phyloP scores from a whole-genome alignment of 768 basidiomycete species.

The Macrolepiota albuminosa region DNA sequence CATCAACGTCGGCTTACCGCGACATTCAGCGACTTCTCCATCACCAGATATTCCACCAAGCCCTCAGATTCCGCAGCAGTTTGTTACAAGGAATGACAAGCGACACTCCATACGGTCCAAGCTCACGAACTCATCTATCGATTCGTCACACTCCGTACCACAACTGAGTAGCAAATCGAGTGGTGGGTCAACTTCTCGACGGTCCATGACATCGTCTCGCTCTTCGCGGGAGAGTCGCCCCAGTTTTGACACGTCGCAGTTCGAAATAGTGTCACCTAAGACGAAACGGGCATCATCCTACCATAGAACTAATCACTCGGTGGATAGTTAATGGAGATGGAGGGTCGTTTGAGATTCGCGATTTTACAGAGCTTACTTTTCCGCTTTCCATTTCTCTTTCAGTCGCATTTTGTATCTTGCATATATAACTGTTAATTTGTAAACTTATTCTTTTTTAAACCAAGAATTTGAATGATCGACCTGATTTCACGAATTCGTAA shows the following conservation, averaged over 20 bases:
- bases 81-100: constrained; percentile 23
- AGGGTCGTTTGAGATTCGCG: not conserved
- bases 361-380: not conserved
- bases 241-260: constrained; percentile 62
- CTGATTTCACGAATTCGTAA: not conserved
- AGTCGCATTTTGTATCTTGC: not conserved
- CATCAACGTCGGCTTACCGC: constrained; percentile 37
- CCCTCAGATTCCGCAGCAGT: constrained; percentile 55
- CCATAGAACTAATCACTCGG: constrained; percentile 40
- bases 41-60: constrained; percentile 55
- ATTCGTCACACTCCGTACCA: constrained; percentile 26
- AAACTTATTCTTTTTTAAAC: not conserved
- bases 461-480: not conserved
- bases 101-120: constrained; percentile 28
- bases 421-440: not conserved
- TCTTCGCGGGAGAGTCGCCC: constrained; percentile 39
- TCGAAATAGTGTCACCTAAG: constrained; percentile 60
- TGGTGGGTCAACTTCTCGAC: constrained; percentile 25
- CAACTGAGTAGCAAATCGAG: constrained; percentile 17
- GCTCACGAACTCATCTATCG: constrained; percentile 29
- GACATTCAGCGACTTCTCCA: constrained; percentile 24
- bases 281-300: constrained; percentile 42
- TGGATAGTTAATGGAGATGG: constrained; percentile 14
- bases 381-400: not conserved
- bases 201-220: constrained; percentile 39